Evolutionary conservation across 73 alveolate species (phyloP).

Genomic region (Effrenium voratum): DNA sequence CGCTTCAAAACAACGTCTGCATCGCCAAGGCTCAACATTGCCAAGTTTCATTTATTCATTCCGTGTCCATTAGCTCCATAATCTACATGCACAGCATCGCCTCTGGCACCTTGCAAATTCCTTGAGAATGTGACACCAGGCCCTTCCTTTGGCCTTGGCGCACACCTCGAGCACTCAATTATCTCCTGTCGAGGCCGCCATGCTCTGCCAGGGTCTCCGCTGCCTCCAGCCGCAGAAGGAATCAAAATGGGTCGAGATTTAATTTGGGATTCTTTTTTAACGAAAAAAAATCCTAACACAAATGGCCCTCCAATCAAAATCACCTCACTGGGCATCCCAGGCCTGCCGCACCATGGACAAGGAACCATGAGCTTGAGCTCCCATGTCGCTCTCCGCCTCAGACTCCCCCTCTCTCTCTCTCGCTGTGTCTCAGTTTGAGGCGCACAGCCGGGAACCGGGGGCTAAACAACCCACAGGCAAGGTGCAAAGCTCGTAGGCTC

Average conservation of each 20-base stretch:
- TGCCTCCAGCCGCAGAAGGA: not conserved
- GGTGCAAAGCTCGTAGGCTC: no score
- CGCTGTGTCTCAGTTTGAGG: no score
- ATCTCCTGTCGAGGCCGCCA: not conserved
- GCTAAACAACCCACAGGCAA: no score
- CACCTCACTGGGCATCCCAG: not conserved
- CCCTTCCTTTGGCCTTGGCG: no score
- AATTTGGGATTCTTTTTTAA: not conserved
- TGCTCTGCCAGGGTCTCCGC: constrained; percentile 44
- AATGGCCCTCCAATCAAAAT: not conserved
- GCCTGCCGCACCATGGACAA: constrained; percentile 54
- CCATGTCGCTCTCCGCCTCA: no score
- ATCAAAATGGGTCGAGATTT: not conserved
- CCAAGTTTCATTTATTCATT: not conserved
- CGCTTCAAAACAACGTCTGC: not conserved
- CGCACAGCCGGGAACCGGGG: no score
- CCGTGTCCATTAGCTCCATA: not conserved
- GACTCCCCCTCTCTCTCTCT: no score
- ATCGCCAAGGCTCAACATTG: not conserved
- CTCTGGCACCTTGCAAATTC: not conserved
- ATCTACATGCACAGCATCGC: not conserved
- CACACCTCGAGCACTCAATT: no score
- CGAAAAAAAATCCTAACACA: not conserved
- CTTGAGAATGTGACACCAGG: no score
- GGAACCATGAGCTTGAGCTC: no score